phyloP scores from a whole-genome alignment of 306 rosid species.

The Cicer chorassanicum region DNA sequence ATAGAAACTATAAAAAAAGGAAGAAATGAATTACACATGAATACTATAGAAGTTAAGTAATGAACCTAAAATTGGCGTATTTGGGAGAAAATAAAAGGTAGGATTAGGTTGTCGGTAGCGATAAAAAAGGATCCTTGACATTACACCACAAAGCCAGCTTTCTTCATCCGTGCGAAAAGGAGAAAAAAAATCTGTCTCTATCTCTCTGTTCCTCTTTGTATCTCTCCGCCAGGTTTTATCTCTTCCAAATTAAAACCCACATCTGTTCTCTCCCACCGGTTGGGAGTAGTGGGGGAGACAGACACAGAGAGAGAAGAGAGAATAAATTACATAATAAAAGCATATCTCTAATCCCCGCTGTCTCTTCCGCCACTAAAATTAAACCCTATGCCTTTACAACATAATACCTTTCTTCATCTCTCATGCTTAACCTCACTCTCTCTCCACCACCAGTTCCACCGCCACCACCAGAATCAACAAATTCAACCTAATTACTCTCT shows the following conservation, averaged over 20 bases:
- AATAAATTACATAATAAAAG: background rate
- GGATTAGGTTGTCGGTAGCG: slow-evolving; percentile 31
- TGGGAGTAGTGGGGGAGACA: slow-evolving; percentile 58
- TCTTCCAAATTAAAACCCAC: slow-evolving; percentile 14
- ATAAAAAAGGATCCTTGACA: slow-evolving; percentile 50
- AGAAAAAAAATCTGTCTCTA: background rate
- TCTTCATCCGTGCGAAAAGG: background rate
- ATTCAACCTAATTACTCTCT: background rate
- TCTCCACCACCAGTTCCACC: slow-evolving; percentile 54
- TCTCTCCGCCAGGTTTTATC: slow-evolving; percentile 39
- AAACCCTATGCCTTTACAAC: slow-evolving; percentile 19
- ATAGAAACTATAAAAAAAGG: too few species aligned
- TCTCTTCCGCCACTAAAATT: slow-evolving; percentile 27
- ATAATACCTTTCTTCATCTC: background rate
- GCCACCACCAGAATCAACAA: slow-evolving; percentile 46
- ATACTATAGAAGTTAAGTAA: background rate
- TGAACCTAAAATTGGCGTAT: background rate
- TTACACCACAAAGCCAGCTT: slow-evolving; percentile 55
- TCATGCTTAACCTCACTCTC: slow-evolving; percentile 63
- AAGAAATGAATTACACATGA: too few species aligned
- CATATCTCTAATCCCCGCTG: slow-evolving; percentile 11
- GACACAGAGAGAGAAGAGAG: background rate
- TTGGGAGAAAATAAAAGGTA: background rate
- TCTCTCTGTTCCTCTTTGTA: slow-evolving; percentile 6
- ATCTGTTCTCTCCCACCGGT: slow-evolving; percentile 51